A percentile compares a stretch with the other conserved stretches of the same genome.
These are phyloP conservation scores for Stellera chamaejasme DNA, from an alignment of 345 rosid genomes.

Conservation along the genomic window DNA sequence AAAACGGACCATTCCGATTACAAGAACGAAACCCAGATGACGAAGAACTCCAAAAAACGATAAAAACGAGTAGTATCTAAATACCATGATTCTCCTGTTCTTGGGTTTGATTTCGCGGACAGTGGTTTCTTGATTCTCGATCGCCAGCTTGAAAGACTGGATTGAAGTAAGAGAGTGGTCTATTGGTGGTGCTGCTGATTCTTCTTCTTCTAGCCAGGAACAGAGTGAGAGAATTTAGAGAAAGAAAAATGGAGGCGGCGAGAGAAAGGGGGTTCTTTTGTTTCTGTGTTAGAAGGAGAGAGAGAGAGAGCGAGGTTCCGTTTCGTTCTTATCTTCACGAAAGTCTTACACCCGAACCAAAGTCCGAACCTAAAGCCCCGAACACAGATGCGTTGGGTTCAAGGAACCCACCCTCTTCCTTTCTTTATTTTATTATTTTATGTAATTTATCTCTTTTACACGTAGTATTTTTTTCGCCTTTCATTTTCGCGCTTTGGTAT, in stretches of 20 bases:
- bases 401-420: constrained; percentile 46
- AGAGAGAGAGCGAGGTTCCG: constrained; percentile 6
- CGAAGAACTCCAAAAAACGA: constrained; percentile 3
- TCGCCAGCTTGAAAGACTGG: constrained; percentile 55
- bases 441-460: background rate
- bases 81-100: constrained; percentile 78
- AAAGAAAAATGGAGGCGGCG: constrained; percentile 22
- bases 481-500: constrained; percentile 29
- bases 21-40: background rate
- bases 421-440: constrained; percentile 12
- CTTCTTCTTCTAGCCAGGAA: background rate
- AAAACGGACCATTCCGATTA: background rate
- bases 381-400: constrained; percentile 37
- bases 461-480: constrained; percentile 15
- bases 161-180: constrained; percentile 4
- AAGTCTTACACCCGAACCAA: constrained; percentile 33
- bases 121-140: constrained; percentile 65
- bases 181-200: background rate
- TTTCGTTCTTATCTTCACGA: constrained; percentile 61
- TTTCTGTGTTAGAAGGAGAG: constrained; percentile 10
- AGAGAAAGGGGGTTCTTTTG: constrained; percentile 5
- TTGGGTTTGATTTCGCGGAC: constrained; percentile 74
- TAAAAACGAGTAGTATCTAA: constrained; percentile 5
- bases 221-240: constrained; percentile 9
- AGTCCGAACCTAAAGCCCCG: constrained; percentile 28